phyloP scores from a whole-genome alignment of 169 alveolate genomes.

The Plasmodium adleri region DNA sequence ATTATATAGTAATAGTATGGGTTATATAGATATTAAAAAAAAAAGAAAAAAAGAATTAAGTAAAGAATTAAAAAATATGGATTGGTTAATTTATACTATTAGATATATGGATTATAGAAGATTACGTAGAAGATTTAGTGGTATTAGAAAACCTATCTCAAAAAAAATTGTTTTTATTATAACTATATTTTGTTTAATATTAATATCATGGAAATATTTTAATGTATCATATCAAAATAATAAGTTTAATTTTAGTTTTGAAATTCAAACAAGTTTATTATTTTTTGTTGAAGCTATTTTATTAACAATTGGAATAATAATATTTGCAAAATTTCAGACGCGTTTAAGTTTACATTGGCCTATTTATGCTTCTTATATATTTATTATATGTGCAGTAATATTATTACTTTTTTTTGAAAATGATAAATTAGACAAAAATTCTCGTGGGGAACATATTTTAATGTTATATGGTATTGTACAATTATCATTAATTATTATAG shows the following conservation, averaged over 20 bases:
- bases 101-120: constrained; percentile 88
- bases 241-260: constrained; percentile 33
- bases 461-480: constrained; percentile 80
- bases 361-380: constrained; percentile 81
- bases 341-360: constrained; percentile 84
- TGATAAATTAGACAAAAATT: constrained; percentile 57
- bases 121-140: constrained; percentile 85
- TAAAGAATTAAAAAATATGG: constrained; percentile 68
- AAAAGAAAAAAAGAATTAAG: constrained; percentile 17
- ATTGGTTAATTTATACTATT: constrained; percentile 78
- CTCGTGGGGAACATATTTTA: constrained; percentile 76
- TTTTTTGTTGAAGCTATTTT: constrained; percentile 60
- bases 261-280: constrained; percentile 30
- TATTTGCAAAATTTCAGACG: constrained; percentile 84
- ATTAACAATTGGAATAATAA: constrained; percentile 67
- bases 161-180: constrained; percentile 83
- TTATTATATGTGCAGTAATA: constrained; percentile 80
- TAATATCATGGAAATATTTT: constrained; percentile 76
- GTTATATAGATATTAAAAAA: background rate
- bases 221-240: constrained; percentile 49
- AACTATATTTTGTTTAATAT: constrained; percentile 82
- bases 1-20: background rate
- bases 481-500: constrained; percentile 76
- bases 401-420: constrained; percentile 79
- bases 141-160: constrained; percentile 87